Conservation (phyloP, 164 flowering plant genomes). For the Piper betle region DNA sequence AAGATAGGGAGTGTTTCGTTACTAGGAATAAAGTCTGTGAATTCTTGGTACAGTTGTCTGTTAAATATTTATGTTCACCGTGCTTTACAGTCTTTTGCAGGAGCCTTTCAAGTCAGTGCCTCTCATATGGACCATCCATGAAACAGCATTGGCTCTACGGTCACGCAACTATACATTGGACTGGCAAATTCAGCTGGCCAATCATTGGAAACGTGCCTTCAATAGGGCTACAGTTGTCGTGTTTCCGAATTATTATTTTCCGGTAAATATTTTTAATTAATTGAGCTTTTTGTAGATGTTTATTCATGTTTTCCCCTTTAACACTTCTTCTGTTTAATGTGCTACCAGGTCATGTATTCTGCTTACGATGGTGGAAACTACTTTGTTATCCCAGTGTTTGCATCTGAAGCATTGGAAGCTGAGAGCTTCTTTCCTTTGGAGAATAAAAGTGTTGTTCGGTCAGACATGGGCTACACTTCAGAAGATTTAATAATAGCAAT, state of each 20-base stretch:
- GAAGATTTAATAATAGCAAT: slow-evolving; percentile 56
- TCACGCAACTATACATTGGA: slow-evolving; percentile 36
- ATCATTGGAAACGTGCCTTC: slow-evolving; percentile 75
- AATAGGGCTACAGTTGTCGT: slow-evolving; percentile 78
- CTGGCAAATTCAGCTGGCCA: slow-evolving; percentile 48
- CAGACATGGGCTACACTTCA: slow-evolving; percentile 30
- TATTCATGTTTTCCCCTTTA: too few relatives aligned
- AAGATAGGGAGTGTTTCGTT: not conserved
- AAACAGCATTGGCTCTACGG: slow-evolving; percentile 47
- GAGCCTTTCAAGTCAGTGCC: slow-evolving; percentile 93
- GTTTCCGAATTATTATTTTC: slow-evolving; percentile 69
- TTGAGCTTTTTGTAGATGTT: not conserved
- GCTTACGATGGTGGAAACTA: slow-evolving; percentile 72
- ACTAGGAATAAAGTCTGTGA: too few relatives aligned
- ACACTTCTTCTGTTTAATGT: not conserved
- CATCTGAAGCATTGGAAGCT: slow-evolving; percentile 64
- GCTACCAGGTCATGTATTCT: slow-evolving; percentile 67
- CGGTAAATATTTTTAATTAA: slow-evolving; percentile 37
- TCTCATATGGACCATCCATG: slow-evolving; percentile 80
- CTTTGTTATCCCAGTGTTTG: slow-evolving; percentile 81
- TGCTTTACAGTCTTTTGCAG: slow-evolving; percentile 71
- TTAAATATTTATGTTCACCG: slow-evolving; percentile 16
- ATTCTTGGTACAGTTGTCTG: not conserved
- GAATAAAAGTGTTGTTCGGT: slow-evolving; percentile 21
- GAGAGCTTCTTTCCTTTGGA: slow-evolving; percentile 20